phyloP scores from a whole-genome alignment of 495 filamentous ascomycete genomes.

The Talaromyces thailandensis region DNA sequence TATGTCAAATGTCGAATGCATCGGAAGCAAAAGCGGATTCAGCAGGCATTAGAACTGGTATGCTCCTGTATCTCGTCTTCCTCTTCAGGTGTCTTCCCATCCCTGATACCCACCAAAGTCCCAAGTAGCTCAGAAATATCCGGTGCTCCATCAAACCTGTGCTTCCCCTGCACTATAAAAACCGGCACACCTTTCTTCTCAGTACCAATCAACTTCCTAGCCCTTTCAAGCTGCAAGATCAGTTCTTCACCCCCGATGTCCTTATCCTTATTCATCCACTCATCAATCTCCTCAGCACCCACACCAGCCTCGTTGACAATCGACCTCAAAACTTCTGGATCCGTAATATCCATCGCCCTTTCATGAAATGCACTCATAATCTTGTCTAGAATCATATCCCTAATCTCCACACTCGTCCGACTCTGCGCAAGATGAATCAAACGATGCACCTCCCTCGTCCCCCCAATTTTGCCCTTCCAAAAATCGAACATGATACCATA shows the following conservation, averaged over 20 bases:
- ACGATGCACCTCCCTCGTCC: conserved; percentile 1
- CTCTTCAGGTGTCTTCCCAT: conserved; percentile 1
- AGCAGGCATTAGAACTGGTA: not conserved
- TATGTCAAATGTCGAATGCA: not conserved
- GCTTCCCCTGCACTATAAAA: conserved; percentile 45
- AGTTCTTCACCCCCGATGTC: conserved; percentile 34
- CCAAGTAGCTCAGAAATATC: conserved; percentile 31
- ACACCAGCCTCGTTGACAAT: conserved; percentile 1
- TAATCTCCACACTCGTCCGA: not conserved
- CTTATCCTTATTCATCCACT: not conserved
- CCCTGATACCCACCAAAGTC: conserved; percentile 24
- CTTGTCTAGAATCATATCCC: not conserved
- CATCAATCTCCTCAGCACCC: not conserved
- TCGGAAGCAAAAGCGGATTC: not conserved
- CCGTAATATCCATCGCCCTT: not conserved
- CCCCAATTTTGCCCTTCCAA: not conserved
- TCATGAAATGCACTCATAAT: not conserved
- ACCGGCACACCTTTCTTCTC: conserved; percentile 42
- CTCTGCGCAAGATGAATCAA: conserved; percentile 3
- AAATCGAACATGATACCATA: not conserved
- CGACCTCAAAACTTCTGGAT: not conserved
- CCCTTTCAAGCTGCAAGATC: conserved; percentile 46
- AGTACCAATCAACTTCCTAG: conserved; percentile 32
- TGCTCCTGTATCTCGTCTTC: not conserved
- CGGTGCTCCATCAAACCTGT: conserved; percentile 43